Percentiles rank a stretch among this genome's conserved stretches.
phyloP scores from a whole-genome alignment of 1,284 basidiomycete species.

The Boletus mariae region DNA sequence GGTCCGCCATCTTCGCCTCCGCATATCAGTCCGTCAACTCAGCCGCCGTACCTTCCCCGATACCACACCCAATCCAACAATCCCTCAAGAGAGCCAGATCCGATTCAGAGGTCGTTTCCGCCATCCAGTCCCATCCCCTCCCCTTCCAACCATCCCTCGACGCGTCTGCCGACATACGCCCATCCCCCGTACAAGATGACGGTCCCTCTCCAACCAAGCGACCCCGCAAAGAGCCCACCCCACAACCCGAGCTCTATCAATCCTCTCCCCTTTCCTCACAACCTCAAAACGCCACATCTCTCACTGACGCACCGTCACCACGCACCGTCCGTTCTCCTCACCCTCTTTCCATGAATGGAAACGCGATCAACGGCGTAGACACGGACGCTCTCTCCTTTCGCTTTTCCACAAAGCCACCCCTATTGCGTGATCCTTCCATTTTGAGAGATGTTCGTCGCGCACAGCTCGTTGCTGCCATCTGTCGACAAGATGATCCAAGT shows the following conservation, averaged over 20 bases:
- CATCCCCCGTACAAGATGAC: constrained; percentile 46
- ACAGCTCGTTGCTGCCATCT: constrained; percentile 61
- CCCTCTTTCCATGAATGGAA: constrained; percentile 34
- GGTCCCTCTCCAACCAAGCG: constrained; percentile 66
- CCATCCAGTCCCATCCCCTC: constrained; percentile 19
- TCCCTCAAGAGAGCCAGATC: constrained; percentile 47
- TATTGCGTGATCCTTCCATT: constrained; percentile 58
- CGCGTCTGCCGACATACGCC: constrained; percentile 44
- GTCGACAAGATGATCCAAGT: constrained; percentile 62
- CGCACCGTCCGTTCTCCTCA: constrained; percentile 35
- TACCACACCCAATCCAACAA: constrained; percentile 50
- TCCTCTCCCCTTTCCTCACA: constrained; percentile 17
- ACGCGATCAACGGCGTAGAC: constrained; percentile 33
- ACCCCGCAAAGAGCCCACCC: constrained; percentile 52
- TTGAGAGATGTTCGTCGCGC: constrained; percentile 60
- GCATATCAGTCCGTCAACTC: constrained; percentile 42
- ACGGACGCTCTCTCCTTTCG: constrained; percentile 47
- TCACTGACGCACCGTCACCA: constrained; percentile 22
- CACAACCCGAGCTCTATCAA: constrained; percentile 25
- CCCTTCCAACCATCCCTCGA: constrained; percentile 36
- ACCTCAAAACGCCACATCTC: constrained; percentile 13
- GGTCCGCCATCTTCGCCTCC: constrained; percentile 36
- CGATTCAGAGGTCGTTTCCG: constrained; percentile 38
- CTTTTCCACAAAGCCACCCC: constrained; percentile 64
- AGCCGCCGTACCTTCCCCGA: constrained; percentile 46